A percentile compares a stretch with the other conserved stretches of the same genome.
Conservation (phyloP, 305 asterid genomes). For the Solanum aculeatissimum region DNA sequence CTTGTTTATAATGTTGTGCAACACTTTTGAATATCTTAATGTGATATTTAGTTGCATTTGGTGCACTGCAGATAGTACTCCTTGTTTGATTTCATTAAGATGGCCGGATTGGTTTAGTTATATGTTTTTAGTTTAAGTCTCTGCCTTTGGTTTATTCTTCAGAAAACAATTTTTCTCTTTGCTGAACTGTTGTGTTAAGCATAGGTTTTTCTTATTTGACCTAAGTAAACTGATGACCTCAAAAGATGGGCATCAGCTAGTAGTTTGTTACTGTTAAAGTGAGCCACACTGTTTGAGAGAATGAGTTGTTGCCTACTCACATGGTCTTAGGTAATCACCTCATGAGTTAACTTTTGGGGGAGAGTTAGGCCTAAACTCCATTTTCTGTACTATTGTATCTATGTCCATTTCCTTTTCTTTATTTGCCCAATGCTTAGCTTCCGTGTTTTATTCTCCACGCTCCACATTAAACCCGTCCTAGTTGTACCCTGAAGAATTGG, state of each 20-base stretch:
- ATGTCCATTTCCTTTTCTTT: neutral
- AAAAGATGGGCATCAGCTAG: neutral
- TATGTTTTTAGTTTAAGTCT: neutral
- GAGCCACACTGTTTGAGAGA: neutral
- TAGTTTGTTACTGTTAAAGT: neutral
- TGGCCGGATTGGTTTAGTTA: neutral
- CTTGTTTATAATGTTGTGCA: neutral
- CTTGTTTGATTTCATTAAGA: neutral
- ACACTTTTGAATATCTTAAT: neutral
- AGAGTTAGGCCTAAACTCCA: neutral
- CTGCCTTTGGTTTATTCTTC: slow-evolving; percentile 8
- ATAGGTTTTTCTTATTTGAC: neutral
- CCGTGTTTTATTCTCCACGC: neutral
- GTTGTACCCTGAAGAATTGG: neutral
- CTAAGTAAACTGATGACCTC: neutral
- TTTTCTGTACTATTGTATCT: neutral
- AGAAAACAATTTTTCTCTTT: neutral
- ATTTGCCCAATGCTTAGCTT: neutral
- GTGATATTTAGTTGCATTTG: neutral
- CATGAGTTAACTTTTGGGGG: neutral
- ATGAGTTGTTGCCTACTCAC: neutral
- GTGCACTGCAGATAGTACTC: neutral
- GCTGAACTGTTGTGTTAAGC: neutral
- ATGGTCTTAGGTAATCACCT: neutral
- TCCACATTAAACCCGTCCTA: neutral